A percentile compares a stretch with the other conserved stretches of the same genome.
These are phyloP conservation scores for Neoarthrinium moseri DNA, from an alignment of 2,329 filamentous ascomycete species.

Conservation along the genomic window DNA sequence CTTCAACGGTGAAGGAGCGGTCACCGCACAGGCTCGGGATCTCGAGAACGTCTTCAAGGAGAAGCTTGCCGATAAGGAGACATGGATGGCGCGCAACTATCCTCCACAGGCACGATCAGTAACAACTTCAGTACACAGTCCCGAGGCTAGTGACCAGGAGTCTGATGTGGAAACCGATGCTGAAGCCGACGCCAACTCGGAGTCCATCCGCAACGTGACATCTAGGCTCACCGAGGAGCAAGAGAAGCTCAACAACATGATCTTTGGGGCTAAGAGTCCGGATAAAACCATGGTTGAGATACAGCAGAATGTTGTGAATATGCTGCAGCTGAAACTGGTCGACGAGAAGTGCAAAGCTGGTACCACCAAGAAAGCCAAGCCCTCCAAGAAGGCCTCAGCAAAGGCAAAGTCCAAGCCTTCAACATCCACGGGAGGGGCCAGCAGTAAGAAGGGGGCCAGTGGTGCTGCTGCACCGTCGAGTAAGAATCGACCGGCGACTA, in stretches of 20 bases:
- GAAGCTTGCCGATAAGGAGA: conserved; percentile 75
- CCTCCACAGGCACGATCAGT: conserved; percentile 37
- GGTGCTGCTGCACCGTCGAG: conserved; percentile 29
- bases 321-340: conserved; percentile 71
- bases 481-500: conserved; percentile 23
- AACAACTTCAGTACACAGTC: conserved; percentile 59
- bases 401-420: conserved; percentile 55
- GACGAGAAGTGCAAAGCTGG: conserved; percentile 66
- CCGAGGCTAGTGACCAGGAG: conserved; percentile 65
- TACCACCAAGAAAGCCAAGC: conserved; percentile 67
- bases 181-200: conserved; percentile 40
- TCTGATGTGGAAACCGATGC: conserved; percentile 72
- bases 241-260: conserved; percentile 53
- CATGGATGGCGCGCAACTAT: conserved; percentile 77
- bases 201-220: conserved; percentile 52
- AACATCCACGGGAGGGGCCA: conserved; percentile 25
- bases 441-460: conserved; percentile 39
- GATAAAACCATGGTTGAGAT: conserved; percentile 54
- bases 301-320: conserved; percentile 60
- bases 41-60: conserved; percentile 73
- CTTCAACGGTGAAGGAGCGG: conserved; percentile 80
- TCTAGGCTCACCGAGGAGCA: conserved; percentile 55
- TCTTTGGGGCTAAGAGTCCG: conserved; percentile 47
- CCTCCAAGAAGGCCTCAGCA: conserved; percentile 74
- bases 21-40: conserved; percentile 69